A percentile compares a stretch with the other conserved stretches of the same genome.
Evolutionary conservation across 2,329 filamentous ascomycete species (phyloP).

Genomic region (Verticillium isaacii): DNA sequence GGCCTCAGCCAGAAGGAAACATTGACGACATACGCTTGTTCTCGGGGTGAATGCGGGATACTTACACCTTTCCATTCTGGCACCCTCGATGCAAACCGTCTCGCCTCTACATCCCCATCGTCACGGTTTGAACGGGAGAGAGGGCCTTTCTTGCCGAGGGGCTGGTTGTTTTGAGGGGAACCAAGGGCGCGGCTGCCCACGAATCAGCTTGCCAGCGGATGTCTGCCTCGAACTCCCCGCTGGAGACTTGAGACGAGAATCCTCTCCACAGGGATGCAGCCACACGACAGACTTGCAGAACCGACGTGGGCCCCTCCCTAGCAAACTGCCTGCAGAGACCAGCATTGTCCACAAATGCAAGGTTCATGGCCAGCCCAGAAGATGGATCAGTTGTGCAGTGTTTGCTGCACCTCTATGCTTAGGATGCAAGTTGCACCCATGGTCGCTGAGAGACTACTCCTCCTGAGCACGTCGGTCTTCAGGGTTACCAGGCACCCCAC

Average conservation of each 20-base stretch:
- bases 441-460: not conserved
- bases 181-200: not conserved
- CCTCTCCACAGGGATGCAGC: not conserved
- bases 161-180: not conserved
- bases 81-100: not conserved
- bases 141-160: not conserved
- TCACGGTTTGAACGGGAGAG: not conserved
- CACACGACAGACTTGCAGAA: not conserved
- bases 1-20: not conserved
- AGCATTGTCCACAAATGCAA: not conserved
- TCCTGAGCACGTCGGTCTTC: not conserved
- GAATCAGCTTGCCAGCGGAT: not conserved
- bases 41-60: no score
- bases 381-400: not conserved
- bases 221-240: not conserved
- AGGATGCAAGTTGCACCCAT: not conserved
- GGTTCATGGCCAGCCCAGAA: not conserved
- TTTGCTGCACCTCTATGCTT: not conserved
- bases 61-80: not conserved
- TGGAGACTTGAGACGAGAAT: not conserved
- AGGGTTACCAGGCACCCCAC: not conserved
- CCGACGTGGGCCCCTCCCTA: not conserved
- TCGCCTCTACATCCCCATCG: not conserved
- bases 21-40: not conserved
- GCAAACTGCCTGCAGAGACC: not conserved